Evolutionary conservation across 768 basidiomycete genomes (phyloP).

Genomic region (Nidularia pulvinata): DNA sequence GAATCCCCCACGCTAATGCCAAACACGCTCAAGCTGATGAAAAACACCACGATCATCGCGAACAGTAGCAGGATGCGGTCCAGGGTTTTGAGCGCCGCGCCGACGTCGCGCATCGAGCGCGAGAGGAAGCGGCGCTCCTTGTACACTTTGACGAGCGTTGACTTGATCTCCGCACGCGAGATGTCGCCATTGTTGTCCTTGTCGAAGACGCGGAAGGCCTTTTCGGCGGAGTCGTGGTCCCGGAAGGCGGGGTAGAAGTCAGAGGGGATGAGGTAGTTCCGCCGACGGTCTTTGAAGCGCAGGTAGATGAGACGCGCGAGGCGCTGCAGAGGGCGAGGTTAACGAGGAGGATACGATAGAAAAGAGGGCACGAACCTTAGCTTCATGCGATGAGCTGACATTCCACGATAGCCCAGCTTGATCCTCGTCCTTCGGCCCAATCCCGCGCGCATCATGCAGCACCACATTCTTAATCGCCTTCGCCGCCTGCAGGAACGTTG

Average conservation of each 20-base stretch:
- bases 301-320: constrained; percentile 69
- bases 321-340: constrained; percentile 32
- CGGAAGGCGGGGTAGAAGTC: constrained; percentile 75
- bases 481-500: constrained; percentile 54
- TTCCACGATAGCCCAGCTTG: constrained; percentile 46
- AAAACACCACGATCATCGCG: constrained; percentile 65
- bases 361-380: constrained; percentile 45
- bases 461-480: constrained; percentile 68
- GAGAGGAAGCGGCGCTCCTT: constrained; percentile 78
- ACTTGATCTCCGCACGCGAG: constrained; percentile 74
- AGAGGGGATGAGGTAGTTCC: constrained; percentile 60
- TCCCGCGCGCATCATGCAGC: constrained; percentile 75
- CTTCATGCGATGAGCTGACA: constrained; percentile 59
- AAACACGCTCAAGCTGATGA: constrained; percentile 74
- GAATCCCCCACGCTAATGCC: constrained; percentile 64
- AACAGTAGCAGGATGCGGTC: constrained; percentile 64
- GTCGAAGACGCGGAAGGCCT: constrained; percentile 78
- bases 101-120: constrained; percentile 76
- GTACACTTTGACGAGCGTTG: constrained; percentile 66
- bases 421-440: constrained; percentile 44
- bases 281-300: constrained; percentile 54
- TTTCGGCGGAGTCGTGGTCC: constrained; percentile 51
- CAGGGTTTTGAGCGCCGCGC: constrained; percentile 63
- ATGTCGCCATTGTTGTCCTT: constrained; percentile 78
- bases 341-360: neutral